These are phyloP conservation scores for Pseudoneurospora amorphoporcata DNA, from an alignment of 495 filamentous ascomycete genomes.

Conservation along the genomic window DNA sequence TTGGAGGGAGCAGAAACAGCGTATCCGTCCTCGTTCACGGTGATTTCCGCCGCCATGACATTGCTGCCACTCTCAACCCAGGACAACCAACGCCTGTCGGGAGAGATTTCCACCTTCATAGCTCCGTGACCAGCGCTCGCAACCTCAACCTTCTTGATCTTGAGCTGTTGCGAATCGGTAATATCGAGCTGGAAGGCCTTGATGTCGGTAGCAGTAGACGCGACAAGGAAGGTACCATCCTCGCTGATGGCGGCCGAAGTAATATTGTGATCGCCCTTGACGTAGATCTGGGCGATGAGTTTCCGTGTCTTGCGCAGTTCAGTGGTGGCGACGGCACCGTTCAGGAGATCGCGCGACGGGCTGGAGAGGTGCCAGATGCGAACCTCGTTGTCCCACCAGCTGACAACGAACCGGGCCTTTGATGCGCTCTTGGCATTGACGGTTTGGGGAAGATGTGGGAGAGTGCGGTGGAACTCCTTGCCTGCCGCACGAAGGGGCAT, in stretches of 20 bases:
- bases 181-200: constrained; percentile 63
- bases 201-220: constrained; percentile 64
- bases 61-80: constrained; percentile 71
- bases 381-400: constrained; percentile 88
- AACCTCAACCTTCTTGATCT: constrained; percentile 21
- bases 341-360: constrained; percentile 37
- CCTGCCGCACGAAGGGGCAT: constrained; percentile 71
- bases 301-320: constrained; percentile 39
- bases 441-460: constrained; percentile 72
- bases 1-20: constrained; percentile 38
- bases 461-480: constrained; percentile 66
- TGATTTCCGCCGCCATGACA: constrained; percentile 58
- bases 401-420: constrained; percentile 62
- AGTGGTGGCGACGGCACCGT: constrained; percentile 22
- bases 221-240: constrained; percentile 64
- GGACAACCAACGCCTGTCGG: constrained; percentile 64
- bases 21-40: constrained; percentile 32
- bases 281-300: constrained; percentile 58
- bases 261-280: constrained; percentile 80
- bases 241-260: constrained; percentile 64
- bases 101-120: constrained; percentile 61
- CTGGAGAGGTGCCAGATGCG: constrained; percentile 65
- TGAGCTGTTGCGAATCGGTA: constrained; percentile 27
- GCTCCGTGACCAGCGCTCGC: constrained; percentile 43
- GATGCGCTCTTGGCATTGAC: constrained; percentile 60